Evolutionary conservation across 2,329 filamentous ascomycete species (phyloP).

Genomic region (Arthrobotrys entomopaga): DNA sequence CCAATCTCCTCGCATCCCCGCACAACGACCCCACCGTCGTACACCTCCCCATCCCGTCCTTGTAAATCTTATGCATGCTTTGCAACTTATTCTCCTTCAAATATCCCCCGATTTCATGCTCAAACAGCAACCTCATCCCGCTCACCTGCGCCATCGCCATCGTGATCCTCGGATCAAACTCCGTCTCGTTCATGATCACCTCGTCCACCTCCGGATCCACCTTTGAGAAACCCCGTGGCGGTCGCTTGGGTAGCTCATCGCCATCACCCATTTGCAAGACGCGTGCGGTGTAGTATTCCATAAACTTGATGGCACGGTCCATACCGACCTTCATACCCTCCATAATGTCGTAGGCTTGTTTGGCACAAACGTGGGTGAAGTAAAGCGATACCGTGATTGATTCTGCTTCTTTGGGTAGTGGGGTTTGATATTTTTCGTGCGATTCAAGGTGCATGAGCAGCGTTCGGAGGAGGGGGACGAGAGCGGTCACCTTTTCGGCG

Average conservation of each 20-base stretch:
- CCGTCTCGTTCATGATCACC: conserved; percentile 18
- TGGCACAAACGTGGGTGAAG: conserved; percentile 1
- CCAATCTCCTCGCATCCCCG: too few relatives aligned
- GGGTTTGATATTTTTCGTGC: conserved; percentile 1
- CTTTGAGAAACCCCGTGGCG: not conserved
- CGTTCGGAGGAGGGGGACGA: not conserved
- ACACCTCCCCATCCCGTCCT: not conserved
- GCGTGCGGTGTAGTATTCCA: conserved; percentile 9
- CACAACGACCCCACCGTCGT: too few relatives aligned
- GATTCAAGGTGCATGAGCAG: not conserved
- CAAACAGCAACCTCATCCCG: not conserved
- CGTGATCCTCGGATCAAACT: conserved; percentile 13
- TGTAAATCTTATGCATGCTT: not conserved
- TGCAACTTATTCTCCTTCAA: not conserved
- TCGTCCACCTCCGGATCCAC: conserved; percentile 7
- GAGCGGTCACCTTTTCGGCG: not conserved
- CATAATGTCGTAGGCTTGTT: not conserved
- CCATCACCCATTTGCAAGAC: conserved; percentile 5
- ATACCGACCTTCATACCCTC: not conserved
- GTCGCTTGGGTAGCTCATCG: not conserved
- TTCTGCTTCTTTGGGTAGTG: not conserved
- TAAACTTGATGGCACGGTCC: not conserved
- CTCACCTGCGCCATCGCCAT: not conserved
- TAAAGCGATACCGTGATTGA: not conserved
- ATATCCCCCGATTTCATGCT: not conserved